Evolutionary conservation across 495 filamentous ascomycete genomes (phyloP).

Genomic region (Tuber melanosporum): DNA sequence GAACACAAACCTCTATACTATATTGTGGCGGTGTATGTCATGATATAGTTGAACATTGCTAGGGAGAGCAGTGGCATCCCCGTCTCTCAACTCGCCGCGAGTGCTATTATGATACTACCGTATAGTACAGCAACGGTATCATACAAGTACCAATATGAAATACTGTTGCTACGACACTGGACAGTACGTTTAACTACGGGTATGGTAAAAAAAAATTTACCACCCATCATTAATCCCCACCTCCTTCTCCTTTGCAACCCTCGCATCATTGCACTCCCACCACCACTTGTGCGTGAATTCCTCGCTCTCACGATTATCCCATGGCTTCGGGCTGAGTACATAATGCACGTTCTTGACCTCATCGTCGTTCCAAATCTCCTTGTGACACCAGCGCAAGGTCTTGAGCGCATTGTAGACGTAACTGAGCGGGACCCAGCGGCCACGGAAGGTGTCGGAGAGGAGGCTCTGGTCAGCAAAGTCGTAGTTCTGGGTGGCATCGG

Average conservation of each 20-base stretch:
- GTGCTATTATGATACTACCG: too few species aligned
- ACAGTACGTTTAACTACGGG: neutral
- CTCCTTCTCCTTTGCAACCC: slow-evolving; percentile 49
- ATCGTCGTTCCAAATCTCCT: slow-evolving; percentile 66
- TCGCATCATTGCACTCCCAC: slow-evolving; percentile 53
- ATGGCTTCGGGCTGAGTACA: slow-evolving; percentile 73
- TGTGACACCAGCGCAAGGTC: slow-evolving; percentile 68
- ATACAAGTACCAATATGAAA: neutral
- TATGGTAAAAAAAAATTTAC: neutral
- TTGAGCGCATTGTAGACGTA: slow-evolving; percentile 81
- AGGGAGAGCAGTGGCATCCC: too few species aligned
- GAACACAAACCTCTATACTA: too few species aligned
- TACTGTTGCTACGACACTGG: neutral
- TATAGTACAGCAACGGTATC: too few species aligned
- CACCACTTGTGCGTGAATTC: slow-evolving; percentile 63
- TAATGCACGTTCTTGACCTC: slow-evolving; percentile 75
- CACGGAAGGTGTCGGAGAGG: slow-evolving; percentile 58
- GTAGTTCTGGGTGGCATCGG: slow-evolving; percentile 48
- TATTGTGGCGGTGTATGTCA: too few species aligned
- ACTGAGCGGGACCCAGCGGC: slow-evolving; percentile 65
- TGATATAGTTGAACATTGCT: too few species aligned
- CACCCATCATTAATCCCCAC: slow-evolving; percentile 46
- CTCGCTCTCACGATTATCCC: slow-evolving; percentile 56
- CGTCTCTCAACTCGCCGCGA: too few species aligned
- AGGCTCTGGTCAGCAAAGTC: slow-evolving; percentile 74